These are phyloP conservation scores for Aspergillus flavus DNA, from an alignment of 2,329 filamentous ascomycete species.

Conservation along the genomic window DNA sequence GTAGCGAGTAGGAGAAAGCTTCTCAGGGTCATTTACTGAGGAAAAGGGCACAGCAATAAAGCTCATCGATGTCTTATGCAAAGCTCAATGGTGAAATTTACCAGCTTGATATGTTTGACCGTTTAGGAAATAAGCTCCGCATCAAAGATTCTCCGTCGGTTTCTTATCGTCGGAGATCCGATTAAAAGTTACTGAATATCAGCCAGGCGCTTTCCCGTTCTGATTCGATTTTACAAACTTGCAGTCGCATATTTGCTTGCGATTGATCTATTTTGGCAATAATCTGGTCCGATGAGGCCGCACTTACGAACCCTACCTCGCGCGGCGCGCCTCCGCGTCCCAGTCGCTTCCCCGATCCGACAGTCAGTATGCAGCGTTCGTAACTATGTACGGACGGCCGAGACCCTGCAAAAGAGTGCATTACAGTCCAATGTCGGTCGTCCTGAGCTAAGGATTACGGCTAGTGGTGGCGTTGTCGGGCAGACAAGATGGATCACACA, in stretches of 20 bases:
- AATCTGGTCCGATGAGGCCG: conserved; percentile 30
- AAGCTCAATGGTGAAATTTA: not conserved
- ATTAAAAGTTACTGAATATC: not conserved
- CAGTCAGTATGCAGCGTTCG: conserved; percentile 25
- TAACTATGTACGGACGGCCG: conserved; percentile 27
- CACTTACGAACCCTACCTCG: conserved; percentile 24
- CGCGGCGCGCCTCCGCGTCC: conserved; percentile 25
- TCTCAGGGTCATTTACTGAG: not conserved
- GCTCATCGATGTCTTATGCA: not conserved
- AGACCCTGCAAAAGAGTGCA: conserved; percentile 19
- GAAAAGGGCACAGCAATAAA: not conserved
- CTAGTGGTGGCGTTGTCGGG: not conserved
- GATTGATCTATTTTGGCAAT: conserved; percentile 7
- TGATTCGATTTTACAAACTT: not conserved
- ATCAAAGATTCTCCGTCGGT: conserved; percentile 29
- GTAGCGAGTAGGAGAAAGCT: not conserved
- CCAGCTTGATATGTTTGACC: not conserved
- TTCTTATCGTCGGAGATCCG: conserved; percentile 21
- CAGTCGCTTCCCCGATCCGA: conserved; percentile 10
- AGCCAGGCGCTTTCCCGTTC: not conserved
- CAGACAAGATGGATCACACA: conserved; percentile 44
- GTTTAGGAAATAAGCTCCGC: conserved; percentile 14
- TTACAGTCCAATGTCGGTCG: conserved; percentile 18
- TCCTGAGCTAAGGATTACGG: conserved; percentile 12
- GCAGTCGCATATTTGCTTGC: conserved; percentile 4